These are phyloP conservation scores for Oxyria digyna DNA, from an alignment of 148 eudicot genomes.

Conservation along the genomic window DNA sequence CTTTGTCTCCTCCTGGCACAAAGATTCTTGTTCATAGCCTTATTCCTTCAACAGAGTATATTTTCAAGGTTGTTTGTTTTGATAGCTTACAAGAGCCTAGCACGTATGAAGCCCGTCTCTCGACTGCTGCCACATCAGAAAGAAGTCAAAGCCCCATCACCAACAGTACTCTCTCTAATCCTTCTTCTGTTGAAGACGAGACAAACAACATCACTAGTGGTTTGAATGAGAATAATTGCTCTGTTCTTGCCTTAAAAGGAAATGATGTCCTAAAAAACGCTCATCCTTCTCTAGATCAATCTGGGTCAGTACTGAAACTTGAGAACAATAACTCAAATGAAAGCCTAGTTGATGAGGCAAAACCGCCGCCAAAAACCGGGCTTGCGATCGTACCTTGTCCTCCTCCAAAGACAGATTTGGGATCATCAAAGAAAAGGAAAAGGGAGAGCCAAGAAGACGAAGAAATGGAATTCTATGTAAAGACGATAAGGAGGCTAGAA, in stretches of 20 bases:
- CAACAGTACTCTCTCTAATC: constrained; percentile 82
- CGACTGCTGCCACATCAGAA: constrained; percentile 22
- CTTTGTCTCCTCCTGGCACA: constrained; percentile 35
- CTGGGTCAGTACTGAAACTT: constrained; percentile 15
- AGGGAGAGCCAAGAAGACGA: constrained; percentile 24
- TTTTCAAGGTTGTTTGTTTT: constrained; percentile 40
- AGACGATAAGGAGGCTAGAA: constrained; percentile 62
- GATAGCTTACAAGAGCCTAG: constrained; percentile 26
- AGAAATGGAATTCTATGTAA: constrained; percentile 53
- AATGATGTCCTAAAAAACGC: constrained; percentile 14
- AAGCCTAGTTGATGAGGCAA: constrained; percentile 20
- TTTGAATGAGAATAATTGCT: constrained; percentile 13
- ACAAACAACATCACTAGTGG: constrained; percentile 31
- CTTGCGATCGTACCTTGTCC: constrained; percentile 21
- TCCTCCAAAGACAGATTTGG: constrained; percentile 27
- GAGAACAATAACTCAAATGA: constrained; percentile 19
- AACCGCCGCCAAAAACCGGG: constrained; percentile 15
- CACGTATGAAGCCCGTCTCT: constrained; percentile 30
- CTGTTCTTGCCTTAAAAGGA: too few species aligned
- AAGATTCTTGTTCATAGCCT: constrained; percentile 42
- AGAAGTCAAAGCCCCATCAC: constrained; percentile 62
- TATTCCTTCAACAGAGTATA: constrained; percentile 45
- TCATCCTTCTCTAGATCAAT: constrained; percentile 13
- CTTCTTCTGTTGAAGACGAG: constrained; percentile 87
- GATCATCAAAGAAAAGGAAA: constrained; percentile 38